These are phyloP conservation scores for Cryptosporidium muris DNA, from an alignment of 169 alveolate species.

Conservation along the genomic window DNA sequence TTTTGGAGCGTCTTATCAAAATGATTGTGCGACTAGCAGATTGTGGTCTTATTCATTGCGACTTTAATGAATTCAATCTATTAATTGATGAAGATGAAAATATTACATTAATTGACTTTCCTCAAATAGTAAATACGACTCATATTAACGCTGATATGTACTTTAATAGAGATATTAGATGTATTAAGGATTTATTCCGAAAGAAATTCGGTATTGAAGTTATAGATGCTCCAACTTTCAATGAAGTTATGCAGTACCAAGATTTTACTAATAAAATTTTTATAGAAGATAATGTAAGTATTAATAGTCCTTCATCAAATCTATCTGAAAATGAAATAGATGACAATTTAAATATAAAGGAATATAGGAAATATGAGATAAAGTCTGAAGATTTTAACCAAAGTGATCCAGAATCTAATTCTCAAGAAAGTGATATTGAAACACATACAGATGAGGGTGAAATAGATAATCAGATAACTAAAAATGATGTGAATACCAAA, in stretches of 20 bases:
- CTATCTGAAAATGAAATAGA: slow-evolving; percentile 45
- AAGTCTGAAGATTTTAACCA: slow-evolving; percentile 12
- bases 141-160: slow-evolving; percentile 94
- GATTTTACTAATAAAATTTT: slow-evolving; percentile 77
- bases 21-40: slow-evolving; percentile 89
- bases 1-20: slow-evolving; percentile 79
- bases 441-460: slow-evolving; percentile 15
- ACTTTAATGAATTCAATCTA: slow-evolving; percentile 97
- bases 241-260: slow-evolving; percentile 43
- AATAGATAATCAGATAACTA: slow-evolving; percentile 4
- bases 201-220: slow-evolving; percentile 89
- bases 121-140: slow-evolving; percentile 94
- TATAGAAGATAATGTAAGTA: slow-evolving; percentile 76
- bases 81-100: slow-evolving; percentile 87
- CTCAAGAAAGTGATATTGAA: slow-evolving; percentile 4
- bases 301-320: slow-evolving; percentile 81
- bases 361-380: slow-evolving; percentile 70
- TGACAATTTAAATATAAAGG: slow-evolving; percentile 73
- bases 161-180: slow-evolving; percentile 93
- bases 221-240: slow-evolving; percentile 87
- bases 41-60: slow-evolving; percentile 98
- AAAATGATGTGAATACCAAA: background rate
- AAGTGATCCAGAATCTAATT: slow-evolving; percentile 7
- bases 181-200: slow-evolving; percentile 89
- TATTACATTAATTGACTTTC: slow-evolving; percentile 92